A percentile compares a stretch with the other conserved stretches of the same genome.
These are phyloP conservation scores for Trichophyton benhamiae DNA, from an alignment of 2,329 filamentous ascomycete species.

Conservation along the genomic window DNA sequence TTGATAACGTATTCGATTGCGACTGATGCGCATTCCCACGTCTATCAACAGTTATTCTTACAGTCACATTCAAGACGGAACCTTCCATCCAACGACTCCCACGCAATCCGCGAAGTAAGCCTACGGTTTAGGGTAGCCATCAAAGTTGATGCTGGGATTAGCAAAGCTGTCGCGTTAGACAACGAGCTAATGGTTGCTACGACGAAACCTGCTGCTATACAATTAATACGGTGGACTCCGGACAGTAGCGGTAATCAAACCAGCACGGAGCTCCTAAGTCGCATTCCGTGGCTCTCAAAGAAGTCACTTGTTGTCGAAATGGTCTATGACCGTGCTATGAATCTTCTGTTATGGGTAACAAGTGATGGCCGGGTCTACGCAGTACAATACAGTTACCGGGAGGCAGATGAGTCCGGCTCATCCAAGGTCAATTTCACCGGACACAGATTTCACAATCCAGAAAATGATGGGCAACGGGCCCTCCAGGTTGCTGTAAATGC, in stretches of 20 bases:
- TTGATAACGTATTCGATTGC: constrained; percentile 90
- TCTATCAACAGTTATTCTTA: constrained; percentile 71
- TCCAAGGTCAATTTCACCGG: constrained; percentile 68
- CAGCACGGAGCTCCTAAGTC: constrained; percentile 75
- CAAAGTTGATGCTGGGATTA: constrained; percentile 91
- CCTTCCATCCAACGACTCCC: constrained; percentile 68
- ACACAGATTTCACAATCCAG: constrained; percentile 75
- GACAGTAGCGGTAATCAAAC: constrained; percentile 74
- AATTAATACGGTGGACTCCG: constrained; percentile 90
- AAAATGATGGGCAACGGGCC: constrained; percentile 48
- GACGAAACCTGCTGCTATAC: constrained; percentile 79
- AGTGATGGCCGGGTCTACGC: constrained; percentile 80
- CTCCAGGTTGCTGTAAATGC: constrained; percentile 77
- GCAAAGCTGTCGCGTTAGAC: constrained; percentile 74
- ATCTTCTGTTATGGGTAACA: constrained; percentile 83
- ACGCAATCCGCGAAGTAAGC: constrained; percentile 72
- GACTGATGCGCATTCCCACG: constrained; percentile 65
- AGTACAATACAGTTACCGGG: constrained; percentile 55
- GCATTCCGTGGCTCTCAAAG: constrained; percentile 74
- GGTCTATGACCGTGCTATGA: constrained; percentile 93
- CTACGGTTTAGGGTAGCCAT: constrained; percentile 95
- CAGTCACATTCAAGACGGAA: constrained; percentile 37
- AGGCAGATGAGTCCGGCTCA: constrained; percentile 33
- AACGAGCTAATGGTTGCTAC: constrained; percentile 90
- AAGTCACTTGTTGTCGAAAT: constrained; percentile 68